Base-by-base conservation (phyloP, 2,329 filamentous ascomycete species). In the Atkinsonella hypoxylon region DNA sequence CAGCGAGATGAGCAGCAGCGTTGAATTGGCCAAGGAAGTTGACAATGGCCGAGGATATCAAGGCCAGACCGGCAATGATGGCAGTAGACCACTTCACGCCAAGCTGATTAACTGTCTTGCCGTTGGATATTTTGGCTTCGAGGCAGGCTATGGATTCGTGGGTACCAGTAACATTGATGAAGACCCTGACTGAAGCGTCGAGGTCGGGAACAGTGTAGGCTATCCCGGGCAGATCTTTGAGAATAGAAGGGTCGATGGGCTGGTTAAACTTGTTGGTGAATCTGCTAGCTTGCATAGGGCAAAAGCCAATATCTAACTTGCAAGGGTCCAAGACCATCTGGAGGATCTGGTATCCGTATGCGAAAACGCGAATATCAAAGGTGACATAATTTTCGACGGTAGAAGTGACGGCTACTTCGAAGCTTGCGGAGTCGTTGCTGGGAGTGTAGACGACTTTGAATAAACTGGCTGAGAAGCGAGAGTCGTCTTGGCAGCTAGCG, bases 21-120 rank as follows among this genome's bases (percentile, higher is more conserved):
- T 95, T 95, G 42, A 87, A 87, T 67, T 95, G 89, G n/a, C 90
- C 90, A 2, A 95, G 73, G 34, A 89, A 89, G 26, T 89, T 95
- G n/a, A 90, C 86, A 56, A 95, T 78, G 54, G 88, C 90, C 45
- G 90, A 95, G 6, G 87, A 84, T 47, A 88, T 76, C 40, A 96
- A 74, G 57, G 86, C 88, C 40, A 94, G 71, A 55, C 87, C 87
- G 56, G 88, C 87, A 60, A 95, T 88, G 56, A 93, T 75, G 50
- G 90, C 90, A 26, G 89, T 89, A 34, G 81, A 76, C 89, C 89
- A 95, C 59, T 89, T 87, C 34, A 95, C 89, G 53, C 82, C 88
- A 55, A 87, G 75, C 59, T 95, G 81, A 64, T 95, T 82, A 47
- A 95, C 90, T 0, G 89, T 93, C 70, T 95, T 87, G 54, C 86